These are phyloP conservation scores for Pyrenophora seminiperda DNA, from an alignment of 2,329 filamentous ascomycete genomes.

Conservation along the genomic window DNA sequence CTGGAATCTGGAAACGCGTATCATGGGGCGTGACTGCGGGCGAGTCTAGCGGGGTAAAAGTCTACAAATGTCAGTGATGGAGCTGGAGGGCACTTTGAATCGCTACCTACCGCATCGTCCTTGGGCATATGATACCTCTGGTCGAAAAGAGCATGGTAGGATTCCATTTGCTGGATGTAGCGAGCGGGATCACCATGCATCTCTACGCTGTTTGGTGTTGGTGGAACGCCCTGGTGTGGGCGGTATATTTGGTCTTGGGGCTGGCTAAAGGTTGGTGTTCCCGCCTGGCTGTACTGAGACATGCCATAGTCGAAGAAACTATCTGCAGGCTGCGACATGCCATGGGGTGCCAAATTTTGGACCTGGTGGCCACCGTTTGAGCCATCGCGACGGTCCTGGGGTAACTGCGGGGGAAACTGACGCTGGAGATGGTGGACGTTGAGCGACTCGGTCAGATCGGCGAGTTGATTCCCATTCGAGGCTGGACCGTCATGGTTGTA, in stretches of 20 bases:
- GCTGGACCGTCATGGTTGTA: conserved; percentile 28
- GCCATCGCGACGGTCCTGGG: conserved; percentile 35
- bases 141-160: conserved; percentile 68
- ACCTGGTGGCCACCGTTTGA: conserved; percentile 21
- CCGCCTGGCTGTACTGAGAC: conserved; percentile 40
- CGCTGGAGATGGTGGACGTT: conserved; percentile 42
- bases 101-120: conserved; percentile 66
- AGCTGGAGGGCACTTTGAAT: neutral
- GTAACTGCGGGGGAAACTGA: conserved; percentile 35
- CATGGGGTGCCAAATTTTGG: conserved; percentile 19
- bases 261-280: conserved; percentile 45
- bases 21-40: conserved; percentile 84
- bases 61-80: conserved; percentile 59
- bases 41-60: conserved; percentile 80
- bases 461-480: conserved; percentile 34
- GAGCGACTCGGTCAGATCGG: conserved; percentile 41
- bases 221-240: conserved; percentile 69
- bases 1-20: conserved; percentile 63
- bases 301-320: conserved; percentile 46
- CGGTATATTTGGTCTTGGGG: conserved; percentile 53
- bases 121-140: conserved; percentile 67
- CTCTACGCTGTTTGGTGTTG: conserved; percentile 81
- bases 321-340: conserved; percentile 29
- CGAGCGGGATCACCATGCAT: conserved; percentile 64
- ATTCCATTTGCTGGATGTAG: conserved; percentile 62